Conservation (phyloP, 352 stramenopile genomes). For the Pythium dissotocum region DNA sequence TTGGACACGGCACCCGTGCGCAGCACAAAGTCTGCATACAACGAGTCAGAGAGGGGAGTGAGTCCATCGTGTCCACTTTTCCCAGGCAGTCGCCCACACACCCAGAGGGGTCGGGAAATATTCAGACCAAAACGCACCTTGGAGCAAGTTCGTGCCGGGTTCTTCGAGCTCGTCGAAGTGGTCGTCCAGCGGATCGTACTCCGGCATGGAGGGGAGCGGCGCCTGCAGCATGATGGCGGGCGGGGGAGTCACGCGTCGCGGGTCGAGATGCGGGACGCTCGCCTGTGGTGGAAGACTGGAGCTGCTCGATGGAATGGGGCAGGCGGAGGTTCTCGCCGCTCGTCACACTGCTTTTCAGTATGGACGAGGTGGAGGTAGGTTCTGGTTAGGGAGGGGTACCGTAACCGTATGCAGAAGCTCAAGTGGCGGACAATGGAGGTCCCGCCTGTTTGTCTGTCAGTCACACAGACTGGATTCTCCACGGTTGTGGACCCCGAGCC, state of each 20-base stretch:
- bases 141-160: conserved; percentile 61
- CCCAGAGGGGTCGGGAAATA: not conserved
- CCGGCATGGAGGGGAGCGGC: conserved; percentile 50
- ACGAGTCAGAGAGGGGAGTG: conserved; percentile 6
- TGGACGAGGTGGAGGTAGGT: not conserved
- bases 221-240: conserved; percentile 45
- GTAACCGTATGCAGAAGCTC: not conserved
- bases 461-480: conserved; percentile 4
- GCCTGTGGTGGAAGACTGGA: conserved; percentile 2
- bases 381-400: not conserved
- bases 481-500: conserved; percentile 5
- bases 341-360: conserved; percentile 1
- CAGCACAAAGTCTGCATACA: conserved; percentile 21
- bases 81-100: not conserved
- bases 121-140: conserved; percentile 37
- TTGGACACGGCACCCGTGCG: conserved; percentile 25
- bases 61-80: conserved; percentile 33
- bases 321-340: not conserved
- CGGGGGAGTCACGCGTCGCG: not conserved
- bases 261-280: not conserved
- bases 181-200: conserved; percentile 72
- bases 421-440: not conserved
- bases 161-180: conserved; percentile 75
- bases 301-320: not conserved
- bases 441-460: not conserved